phyloP scores from a whole-genome alignment of 2,329 filamentous ascomycete species.

The Penicillium vulpinum region DNA sequence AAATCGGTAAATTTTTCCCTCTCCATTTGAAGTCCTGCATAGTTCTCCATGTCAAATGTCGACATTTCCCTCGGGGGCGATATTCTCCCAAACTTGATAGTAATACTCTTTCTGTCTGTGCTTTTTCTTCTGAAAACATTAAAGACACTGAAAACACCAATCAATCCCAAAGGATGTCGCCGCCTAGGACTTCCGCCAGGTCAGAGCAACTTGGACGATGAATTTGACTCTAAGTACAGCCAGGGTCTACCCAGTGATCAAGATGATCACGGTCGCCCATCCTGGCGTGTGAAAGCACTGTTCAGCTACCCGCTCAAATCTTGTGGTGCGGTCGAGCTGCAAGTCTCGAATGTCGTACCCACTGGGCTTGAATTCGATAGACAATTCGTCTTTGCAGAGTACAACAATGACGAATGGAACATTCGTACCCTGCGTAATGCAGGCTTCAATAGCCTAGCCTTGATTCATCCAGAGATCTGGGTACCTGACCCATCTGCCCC shows the following conservation, averaged over 20 bases:
- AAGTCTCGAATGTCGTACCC: constrained; percentile 62
- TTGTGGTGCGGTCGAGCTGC: constrained; percentile 73
- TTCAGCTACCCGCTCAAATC: constrained; percentile 83
- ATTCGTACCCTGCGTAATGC: constrained; percentile 47
- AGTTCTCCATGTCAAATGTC: neutral
- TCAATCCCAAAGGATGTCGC: constrained; percentile 50
- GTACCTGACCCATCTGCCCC: constrained; percentile 51
- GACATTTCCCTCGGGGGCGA: neutral
- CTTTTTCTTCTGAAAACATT: constrained; percentile 1
- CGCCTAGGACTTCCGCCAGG: constrained; percentile 51
- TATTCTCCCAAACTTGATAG: neutral
- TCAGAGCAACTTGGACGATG: constrained; percentile 57
- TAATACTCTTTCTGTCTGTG: constrained; percentile 11
- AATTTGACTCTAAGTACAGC: constrained; percentile 55
- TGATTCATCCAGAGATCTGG: constrained; percentile 65
- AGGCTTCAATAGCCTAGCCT: constrained; percentile 63
- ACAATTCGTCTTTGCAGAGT: constrained; percentile 77
- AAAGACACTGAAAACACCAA: constrained; percentile 3
- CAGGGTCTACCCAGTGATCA: constrained; percentile 32
- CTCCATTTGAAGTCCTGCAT: neutral
- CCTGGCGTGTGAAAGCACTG: constrained; percentile 64
- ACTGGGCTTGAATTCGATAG: constrained; percentile 77
- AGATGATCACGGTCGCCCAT: constrained; percentile 37
- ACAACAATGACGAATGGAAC: constrained; percentile 43
- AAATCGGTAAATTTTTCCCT: neutral